Evolutionary conservation across 2,329 filamentous ascomycete species (phyloP), one percentile per base, ranked within the genome.

Genomic region (Botryotinia globosa): DNA sequence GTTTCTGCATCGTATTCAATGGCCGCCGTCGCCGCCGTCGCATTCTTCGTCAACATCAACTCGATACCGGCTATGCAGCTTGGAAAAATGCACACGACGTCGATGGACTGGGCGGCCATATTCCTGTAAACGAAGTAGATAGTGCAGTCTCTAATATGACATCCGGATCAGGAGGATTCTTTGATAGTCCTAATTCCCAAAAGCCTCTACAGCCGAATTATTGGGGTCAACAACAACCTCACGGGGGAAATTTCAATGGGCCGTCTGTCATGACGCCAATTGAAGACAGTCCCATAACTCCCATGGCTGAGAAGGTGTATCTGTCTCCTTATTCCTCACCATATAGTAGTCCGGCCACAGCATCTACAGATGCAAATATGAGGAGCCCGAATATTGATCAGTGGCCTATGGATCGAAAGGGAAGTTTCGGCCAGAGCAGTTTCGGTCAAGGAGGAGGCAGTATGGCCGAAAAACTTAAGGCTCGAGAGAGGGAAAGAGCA

Each of bases 311-410:
- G 68, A 77, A 79, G 34, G 84, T 83, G 10, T 88, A 89, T 80
- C 85, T 89, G 75, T 89, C 87, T 5, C 88, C 89, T 0, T 90
- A 90, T 77, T 84, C 83, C 32, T 89, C 87, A 58, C 86, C 88
- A 73, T 90, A 85, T 80, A 88, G 83, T 79, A 89, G 87, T 77
- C 88, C 88, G 0, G 83, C 88, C 8, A 76, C 71, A 4, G 78
- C 77, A 25, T 72, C 59, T 10, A 73, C 76, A 63, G 66, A 73
- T 62, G 71, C 69, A 20, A 56, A 72, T 37, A 54, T 32, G 20
- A 65, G 37, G 48, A 71, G 34, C n/a, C 69, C 69, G 4, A 62
- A 75, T 48, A 68, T 59, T 25, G 74, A 73, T 63, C 74, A 75
- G 34, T 79, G 77, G 77, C 74, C 75, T 0, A 34, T 63, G 16